Evolutionary conservation across 345 rosid genomes (phyloP).

Genomic region (Camelina laxa): DNA sequence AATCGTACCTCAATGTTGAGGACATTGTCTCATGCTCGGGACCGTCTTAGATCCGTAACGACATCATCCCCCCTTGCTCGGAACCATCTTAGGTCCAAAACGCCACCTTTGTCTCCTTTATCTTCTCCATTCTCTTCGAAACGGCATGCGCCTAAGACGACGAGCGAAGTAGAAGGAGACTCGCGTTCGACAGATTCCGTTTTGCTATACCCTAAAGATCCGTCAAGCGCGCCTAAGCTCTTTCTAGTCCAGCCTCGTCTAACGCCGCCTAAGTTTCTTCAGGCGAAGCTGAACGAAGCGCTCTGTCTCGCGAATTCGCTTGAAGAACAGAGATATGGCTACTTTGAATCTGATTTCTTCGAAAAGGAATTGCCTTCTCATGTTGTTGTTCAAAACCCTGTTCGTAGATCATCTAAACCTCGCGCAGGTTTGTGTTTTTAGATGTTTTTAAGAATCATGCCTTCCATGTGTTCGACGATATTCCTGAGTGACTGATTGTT

Average conservation of each 20-base stretch:
- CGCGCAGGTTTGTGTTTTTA: constrained; percentile 61
- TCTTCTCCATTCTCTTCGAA: constrained; percentile 42
- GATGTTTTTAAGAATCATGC: constrained; percentile 25
- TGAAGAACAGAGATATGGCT: constrained; percentile 91
- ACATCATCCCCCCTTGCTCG: constrained; percentile 41
- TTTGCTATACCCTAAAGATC: constrained; percentile 62
- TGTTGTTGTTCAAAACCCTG: constrained; percentile 83
- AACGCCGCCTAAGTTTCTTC: constrained; percentile 63
- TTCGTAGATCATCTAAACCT: constrained; percentile 59
- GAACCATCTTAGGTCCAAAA: constrained; percentile 35
- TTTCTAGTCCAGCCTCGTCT: constrained; percentile 93
- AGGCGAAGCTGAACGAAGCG: constrained; percentile 88
- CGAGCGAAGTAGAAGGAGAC: constrained; percentile 18
- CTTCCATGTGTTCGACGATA: constrained; percentile 25
- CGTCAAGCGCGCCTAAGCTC: constrained; percentile 73
- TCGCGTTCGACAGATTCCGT: constrained; percentile 31
- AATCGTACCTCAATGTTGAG: constrained; percentile 47
- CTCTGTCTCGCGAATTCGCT: constrained; percentile 89
- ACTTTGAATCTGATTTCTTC: constrained; percentile 67
- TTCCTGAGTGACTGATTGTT: constrained; percentile 27
- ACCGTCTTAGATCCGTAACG: constrained; percentile 35
- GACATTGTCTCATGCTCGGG: constrained; percentile 44
- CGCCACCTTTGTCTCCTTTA: constrained; percentile 13
- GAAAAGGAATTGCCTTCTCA: constrained; percentile 79
- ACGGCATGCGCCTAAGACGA: constrained; percentile 36